Conservation (phyloP, 805 yeast genomes). For the Starmerella scarabaei region DNA sequence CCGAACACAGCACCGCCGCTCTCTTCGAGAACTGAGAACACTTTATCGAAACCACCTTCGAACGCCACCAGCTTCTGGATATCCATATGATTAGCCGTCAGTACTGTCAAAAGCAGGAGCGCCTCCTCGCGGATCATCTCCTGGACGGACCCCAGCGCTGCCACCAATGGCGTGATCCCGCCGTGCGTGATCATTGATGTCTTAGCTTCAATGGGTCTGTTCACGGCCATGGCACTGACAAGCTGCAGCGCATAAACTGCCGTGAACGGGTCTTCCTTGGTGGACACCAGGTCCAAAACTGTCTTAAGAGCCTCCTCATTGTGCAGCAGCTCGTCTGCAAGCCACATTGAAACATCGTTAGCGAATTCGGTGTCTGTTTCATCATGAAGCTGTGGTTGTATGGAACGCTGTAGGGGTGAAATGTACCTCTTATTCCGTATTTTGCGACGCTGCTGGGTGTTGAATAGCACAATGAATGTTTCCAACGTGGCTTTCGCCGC, state of each 20-base stretch:
- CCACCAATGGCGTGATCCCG: conserved; percentile 64
- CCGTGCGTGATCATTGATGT: conserved; percentile 65
- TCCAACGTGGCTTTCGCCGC: conserved; percentile 72
- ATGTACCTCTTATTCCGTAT: conserved; percentile 20
- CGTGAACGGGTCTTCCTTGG: conserved; percentile 55
- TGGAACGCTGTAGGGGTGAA: conserved; percentile 32
- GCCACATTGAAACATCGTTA: conserved; percentile 82
- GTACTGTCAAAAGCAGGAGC: conserved; percentile 65
- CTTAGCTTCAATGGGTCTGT: conserved; percentile 61
- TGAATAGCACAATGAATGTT: conserved; percentile 68
- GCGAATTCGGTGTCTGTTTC: conserved; percentile 36
- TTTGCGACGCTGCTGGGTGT: conserved; percentile 33
- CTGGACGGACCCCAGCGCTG: conserved; percentile 45
- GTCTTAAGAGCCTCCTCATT: conserved; percentile 35
- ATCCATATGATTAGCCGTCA: conserved; percentile 69
- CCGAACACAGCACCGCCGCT: conserved; percentile 89
- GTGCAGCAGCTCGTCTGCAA: conserved; percentile 84
- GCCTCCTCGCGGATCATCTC: conserved; percentile 84
- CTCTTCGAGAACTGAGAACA: conserved; percentile 65
- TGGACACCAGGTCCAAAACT: conserved; percentile 36
- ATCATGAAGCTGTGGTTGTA: conserved; percentile 57
- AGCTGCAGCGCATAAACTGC: conserved; percentile 72
- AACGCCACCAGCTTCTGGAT: conserved; percentile 89
- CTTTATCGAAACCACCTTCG: conserved; percentile 75
- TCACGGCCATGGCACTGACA: conserved; percentile 66